phyloP scores from a whole-genome alignment of 495 filamentous ascomycete genomes.

The Tuber calosporum region DNA sequence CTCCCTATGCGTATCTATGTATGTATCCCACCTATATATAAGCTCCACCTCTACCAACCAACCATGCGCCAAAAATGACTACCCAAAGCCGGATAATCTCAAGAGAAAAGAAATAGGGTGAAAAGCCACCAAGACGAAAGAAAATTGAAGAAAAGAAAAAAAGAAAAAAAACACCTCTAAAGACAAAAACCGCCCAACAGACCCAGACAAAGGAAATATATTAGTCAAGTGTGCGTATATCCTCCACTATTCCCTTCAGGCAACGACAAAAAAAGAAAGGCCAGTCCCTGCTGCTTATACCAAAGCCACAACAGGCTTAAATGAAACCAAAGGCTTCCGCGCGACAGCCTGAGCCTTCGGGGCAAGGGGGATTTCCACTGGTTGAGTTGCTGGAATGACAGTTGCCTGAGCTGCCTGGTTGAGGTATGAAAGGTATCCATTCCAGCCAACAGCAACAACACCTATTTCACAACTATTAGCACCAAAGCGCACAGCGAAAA shows the following conservation, averaged over 20 bases:
- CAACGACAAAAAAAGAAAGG: background rate
- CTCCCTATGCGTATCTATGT: background rate
- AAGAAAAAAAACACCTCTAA: background rate
- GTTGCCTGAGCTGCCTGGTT: constrained; percentile 48
- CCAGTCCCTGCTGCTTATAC: background rate
- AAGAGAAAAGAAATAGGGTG: background rate
- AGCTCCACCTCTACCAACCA: background rate
- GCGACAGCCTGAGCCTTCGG: background rate
- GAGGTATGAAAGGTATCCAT: constrained; percentile 77
- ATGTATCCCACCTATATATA: background rate
- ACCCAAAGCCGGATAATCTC: background rate
- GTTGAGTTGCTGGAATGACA: background rate
- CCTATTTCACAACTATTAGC: constrained; percentile 18
- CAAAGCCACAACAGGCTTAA: background rate
- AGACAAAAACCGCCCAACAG: constrained; percentile 1
- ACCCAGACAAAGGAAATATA: constrained; percentile 1
- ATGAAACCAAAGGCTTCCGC: background rate
- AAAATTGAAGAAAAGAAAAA: background rate
- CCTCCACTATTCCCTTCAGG: background rate
- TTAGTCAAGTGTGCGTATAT: background rate
- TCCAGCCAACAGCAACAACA: constrained; percentile 75
- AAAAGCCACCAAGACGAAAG: background rate
- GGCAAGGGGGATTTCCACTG: background rate
- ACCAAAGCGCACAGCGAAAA: background rate
- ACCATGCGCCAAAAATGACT: background rate